These are phyloP conservation scores for Pachysandra terminalis DNA, from an alignment of 164 flowering plant genomes.

Conservation along the genomic window DNA sequence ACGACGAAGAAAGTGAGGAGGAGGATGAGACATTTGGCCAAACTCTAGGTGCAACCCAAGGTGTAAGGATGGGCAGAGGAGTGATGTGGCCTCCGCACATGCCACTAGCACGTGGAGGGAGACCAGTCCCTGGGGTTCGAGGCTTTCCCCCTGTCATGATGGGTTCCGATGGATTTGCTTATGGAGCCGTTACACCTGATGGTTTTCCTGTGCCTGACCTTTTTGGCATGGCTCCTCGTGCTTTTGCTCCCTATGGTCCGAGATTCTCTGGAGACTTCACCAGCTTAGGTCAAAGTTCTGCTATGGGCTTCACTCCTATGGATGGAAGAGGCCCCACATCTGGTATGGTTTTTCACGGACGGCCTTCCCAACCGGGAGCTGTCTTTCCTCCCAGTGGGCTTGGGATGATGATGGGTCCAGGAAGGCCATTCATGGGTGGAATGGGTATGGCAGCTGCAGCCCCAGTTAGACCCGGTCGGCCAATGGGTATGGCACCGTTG, in stretches of 20 bases:
- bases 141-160: conserved; percentile 88
- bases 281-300: conserved; percentile 26
- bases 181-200: conserved; percentile 64
- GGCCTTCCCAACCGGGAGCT: conserved; percentile 67
- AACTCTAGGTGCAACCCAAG: conserved; percentile 40
- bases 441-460: conserved; percentile 43
- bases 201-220: conserved; percentile 71
- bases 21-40: conserved; percentile 70
- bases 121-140: conserved; percentile 80
- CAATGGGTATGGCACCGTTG: conserved; percentile 44
- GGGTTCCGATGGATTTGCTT: conserved; percentile 82
- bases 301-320: conserved; percentile 27
- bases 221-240: conserved; percentile 69
- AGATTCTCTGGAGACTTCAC: conserved; percentile 71
- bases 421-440: conserved; percentile 88
- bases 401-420: conserved; percentile 96
- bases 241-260: conserved; percentile 78
- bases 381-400: conserved; percentile 66
- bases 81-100: conserved; percentile 87
- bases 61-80: conserved; percentile 92
- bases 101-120: conserved; percentile 62
- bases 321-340: conserved; percentile 40
- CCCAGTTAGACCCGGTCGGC: conserved; percentile 45
- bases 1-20: conserved; percentile 88
- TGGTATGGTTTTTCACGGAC: conserved; percentile 80